Base-by-base conservation (phyloP, 345 rosid species). In the Salix arbutifolia region DNA sequence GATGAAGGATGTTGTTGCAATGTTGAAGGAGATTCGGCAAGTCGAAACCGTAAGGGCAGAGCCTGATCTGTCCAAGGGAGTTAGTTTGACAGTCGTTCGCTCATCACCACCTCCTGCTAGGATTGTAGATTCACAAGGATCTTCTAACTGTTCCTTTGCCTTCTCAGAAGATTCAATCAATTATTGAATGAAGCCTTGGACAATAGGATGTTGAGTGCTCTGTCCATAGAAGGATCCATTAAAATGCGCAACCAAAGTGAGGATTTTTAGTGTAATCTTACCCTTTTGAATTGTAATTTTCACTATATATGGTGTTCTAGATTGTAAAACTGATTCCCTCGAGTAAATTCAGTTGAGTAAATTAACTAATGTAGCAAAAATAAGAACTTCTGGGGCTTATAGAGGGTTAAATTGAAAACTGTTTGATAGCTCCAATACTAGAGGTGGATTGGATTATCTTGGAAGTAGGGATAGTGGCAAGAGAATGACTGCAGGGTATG, bases 1-100 rank as follows among this genome's bases (percentile, higher is more conserved):
- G 72, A 96, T 96, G 97, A 96, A 88, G 76, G 99, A 96, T 58
- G 86, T 96, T 28, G 98, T 87, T 17, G 98, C 99, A 18, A 90
- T 96, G 98, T 92, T 96, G 56, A 91, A 88, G 79, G 97, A 91
- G 86, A 96, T 96, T 53, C 85, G 91, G 21, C 90, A 89, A 16
- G 70, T 64, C 16, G 98, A 95, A 69, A 77, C 84, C 19, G 5
- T 35, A 19, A 79, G 86, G 61, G 74, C 90, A 1, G 94, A 89
- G 61, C 16, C 77, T 4, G 91, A 84, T 64, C 66, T 83, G 19
- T 42, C 82, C 0, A 94, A 91, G 82, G 84, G 62, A 1, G 84
- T 76, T 44, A 65, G 77, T n/a, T 12, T 18, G 25, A 73, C 86
- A 25, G 53, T 80, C 14, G 61, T 79, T 3, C 85, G 81, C 12